These are phyloP conservation scores for Chalaropsis ovoidea DNA, from an alignment of 2,329 filamentous ascomycete species.

Conservation along the genomic window DNA sequence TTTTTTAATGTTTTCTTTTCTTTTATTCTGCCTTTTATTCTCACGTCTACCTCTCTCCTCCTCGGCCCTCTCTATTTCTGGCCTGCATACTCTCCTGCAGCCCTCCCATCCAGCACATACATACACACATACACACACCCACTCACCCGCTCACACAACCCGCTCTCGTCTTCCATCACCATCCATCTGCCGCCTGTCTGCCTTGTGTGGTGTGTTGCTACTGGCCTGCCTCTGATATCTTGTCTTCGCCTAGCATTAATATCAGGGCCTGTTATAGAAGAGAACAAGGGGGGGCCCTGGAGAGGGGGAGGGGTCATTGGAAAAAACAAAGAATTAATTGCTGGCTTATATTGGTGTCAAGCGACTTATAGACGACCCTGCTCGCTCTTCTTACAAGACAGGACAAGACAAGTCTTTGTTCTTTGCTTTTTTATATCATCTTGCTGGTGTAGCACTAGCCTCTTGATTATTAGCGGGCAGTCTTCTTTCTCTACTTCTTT, in stretches of 20 bases:
- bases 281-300: no score
- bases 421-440: not conserved
- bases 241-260: not conserved
- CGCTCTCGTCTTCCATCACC: not conserved
- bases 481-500: not conserved
- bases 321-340: conserved; percentile 1
- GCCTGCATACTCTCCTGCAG: not conserved
- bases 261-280: not conserved
- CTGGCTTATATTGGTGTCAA: not conserved
- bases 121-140: not conserved
- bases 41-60: not conserved
- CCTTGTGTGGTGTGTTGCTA: conserved; percentile 8
- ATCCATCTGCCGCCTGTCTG: not conserved
- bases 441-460: not conserved
- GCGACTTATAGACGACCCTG: conserved; percentile 14
- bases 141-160: not conserved
- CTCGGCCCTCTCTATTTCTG: not conserved
- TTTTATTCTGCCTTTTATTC: not conserved
- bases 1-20: not conserved
- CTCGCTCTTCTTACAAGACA: not conserved
- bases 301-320: not conserved
- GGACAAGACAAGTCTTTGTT: conserved; percentile 3
- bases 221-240: not conserved
- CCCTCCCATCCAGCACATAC: conserved; percentile 1
- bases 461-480: not conserved